These are phyloP conservation scores for Trametes sanguinea DNA, from an alignment of 768 basidiomycete genomes.

Conservation along the genomic window DNA sequence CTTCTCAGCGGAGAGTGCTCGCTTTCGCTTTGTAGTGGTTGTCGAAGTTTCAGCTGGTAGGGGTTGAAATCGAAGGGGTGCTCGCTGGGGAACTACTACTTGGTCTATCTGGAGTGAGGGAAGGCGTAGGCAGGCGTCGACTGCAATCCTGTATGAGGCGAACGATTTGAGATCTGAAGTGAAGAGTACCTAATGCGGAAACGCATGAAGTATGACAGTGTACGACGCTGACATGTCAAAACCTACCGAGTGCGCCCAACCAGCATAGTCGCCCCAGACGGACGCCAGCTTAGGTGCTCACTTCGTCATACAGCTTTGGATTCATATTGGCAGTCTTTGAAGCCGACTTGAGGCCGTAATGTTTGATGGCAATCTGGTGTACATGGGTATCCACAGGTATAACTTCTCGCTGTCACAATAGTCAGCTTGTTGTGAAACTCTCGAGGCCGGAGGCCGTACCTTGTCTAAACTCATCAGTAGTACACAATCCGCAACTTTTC, in stretches of 20 bases:
- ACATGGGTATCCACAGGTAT: slow-evolving; percentile 98
- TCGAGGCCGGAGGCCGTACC: slow-evolving; percentile 42
- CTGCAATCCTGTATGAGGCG: slow-evolving; percentile 33
- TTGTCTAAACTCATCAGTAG: slow-evolving; percentile 92
- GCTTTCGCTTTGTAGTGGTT: slow-evolving; percentile 7
- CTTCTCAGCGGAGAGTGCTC: neutral
- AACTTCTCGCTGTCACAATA: slow-evolving; percentile 61
- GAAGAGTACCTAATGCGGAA: slow-evolving; percentile 36
- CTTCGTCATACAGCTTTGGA: slow-evolving; percentile 72
- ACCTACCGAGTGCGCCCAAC: slow-evolving; percentile 86
- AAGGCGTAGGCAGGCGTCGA: slow-evolving; percentile 20
- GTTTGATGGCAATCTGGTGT: slow-evolving; percentile 80
- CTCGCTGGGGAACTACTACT: neutral
- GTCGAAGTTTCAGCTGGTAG: neutral
- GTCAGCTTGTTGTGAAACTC: neutral
- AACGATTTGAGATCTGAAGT: slow-evolving; percentile 42
- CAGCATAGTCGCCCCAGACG: slow-evolving; percentile 84
- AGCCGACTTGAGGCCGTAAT: slow-evolving; percentile 65
- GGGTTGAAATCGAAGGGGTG: neutral
- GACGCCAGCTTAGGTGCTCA: slow-evolving; percentile 59
- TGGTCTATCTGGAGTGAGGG: slow-evolving; percentile 1
- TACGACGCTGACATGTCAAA: neutral
- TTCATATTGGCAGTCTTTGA: slow-evolving; percentile 62
- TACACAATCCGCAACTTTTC: slow-evolving; percentile 96
- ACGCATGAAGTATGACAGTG: neutral